Base-by-base conservation (phyloP, 495 filamentous ascomycete genomes). In the Rhypophila decipiens region DNA sequence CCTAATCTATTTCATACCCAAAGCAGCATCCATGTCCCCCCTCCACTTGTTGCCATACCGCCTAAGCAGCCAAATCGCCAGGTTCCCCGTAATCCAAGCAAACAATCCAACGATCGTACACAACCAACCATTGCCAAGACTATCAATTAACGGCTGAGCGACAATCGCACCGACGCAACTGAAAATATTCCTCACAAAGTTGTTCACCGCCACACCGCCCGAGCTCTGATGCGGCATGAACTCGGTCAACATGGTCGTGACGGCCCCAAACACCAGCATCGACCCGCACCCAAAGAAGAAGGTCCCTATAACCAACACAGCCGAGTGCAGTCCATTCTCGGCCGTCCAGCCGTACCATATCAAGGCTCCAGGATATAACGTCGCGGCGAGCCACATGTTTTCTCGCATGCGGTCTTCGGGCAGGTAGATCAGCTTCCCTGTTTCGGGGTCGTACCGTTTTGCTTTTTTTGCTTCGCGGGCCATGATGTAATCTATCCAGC, bases 401-500 rank as follows among this genome's bases (percentile, higher is more conserved):
- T 95, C 84, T 15, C 80, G 70, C 84, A 96, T 87, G 3, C 91
- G 79, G 61, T 97, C 91, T 68, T 96, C 91, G 0, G 91, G 90
- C 1, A 76, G 69, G 60, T 80, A 87, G 15, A 88, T 71, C 31
- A 87, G 69, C 43, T 79, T 81, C 15, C 86, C 86, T 24, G 46
- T 24, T 15, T 80, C 68, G 22, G 76, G 75, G 49, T 90, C 86
- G 53, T 83, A 87, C 4, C 87, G 71, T 18, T 76, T 77, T 0
- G 87, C 87, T 50, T 78, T 83, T 20, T 66, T 68, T 4, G 89
- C 89, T 66, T 91, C 85, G 3, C 85, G 80, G 31, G 79, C 73
- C 91, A 97, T 97, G 64, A 97, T 94, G 24, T 60, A 64, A 65
- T 97, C 91, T 63, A 88, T 85, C 90, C 90, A 97, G 33, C 70